phyloP scores from a whole-genome alignment of 2,329 filamentous ascomycete genomes.

The Colletotrichum sp. region DNA sequence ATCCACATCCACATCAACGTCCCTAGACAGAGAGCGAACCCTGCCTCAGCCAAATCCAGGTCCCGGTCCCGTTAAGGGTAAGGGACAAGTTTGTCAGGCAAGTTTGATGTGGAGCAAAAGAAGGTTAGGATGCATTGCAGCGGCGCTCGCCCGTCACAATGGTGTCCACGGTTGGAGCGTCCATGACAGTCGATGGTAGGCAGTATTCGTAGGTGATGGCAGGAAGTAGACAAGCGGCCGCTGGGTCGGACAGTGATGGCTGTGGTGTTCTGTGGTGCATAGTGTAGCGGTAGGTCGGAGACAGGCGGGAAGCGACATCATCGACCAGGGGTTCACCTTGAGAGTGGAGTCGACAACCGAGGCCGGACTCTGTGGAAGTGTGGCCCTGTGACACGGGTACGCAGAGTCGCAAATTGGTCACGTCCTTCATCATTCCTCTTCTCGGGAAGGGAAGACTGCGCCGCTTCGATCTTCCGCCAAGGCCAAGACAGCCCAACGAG shows the following conservation, averaged over 20 bases:
- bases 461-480: conserved; percentile 1
- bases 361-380: neutral
- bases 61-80: neutral
- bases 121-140: neutral
- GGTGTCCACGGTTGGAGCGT: neutral
- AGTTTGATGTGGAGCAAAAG: neutral
- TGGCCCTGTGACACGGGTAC: neutral
- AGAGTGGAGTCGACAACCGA: conserved; percentile 14
- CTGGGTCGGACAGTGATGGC: neutral
- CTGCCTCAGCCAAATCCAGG: neutral
- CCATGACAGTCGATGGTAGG: neutral
- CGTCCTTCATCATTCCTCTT: neutral
- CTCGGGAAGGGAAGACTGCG: neutral
- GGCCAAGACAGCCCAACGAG: conserved; percentile 6
- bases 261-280: neutral
- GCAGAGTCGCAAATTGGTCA: neutral
- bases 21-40: conserved; percentile 4
- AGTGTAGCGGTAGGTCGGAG: neutral
- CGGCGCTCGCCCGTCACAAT: neutral
- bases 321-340: conserved; percentile 9
- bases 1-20: conserved; percentile 4
- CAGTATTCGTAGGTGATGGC: neutral
- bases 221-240: neutral
- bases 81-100: neutral
- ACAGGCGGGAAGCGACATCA: conserved; percentile 9